A percentile compares a stretch with the other conserved stretches of the same genome.
These are phyloP conservation scores for Hyaloscypha finlandica DNA, from an alignment of 495 filamentous ascomycete genomes.

Conservation along the genomic window DNA sequence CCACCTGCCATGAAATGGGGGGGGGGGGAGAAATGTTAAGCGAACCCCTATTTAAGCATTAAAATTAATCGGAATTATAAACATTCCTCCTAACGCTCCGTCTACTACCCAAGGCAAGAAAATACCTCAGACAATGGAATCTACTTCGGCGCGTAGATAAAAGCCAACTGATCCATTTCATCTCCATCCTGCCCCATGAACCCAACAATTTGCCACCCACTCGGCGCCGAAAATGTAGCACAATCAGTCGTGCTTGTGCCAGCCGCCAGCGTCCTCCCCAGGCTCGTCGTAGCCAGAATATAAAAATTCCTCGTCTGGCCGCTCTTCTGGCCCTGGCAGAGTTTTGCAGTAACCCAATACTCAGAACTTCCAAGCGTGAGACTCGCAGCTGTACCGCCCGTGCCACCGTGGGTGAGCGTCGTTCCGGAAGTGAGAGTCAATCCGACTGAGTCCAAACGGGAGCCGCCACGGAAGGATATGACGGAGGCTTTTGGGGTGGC, in stretches of 20 bases:
- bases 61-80: too few relatives aligned
- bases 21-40: too few relatives aligned
- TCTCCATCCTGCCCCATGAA: conserved; percentile 58
- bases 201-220: conserved; percentile 59
- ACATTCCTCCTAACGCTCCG: too few relatives aligned
- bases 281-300: conserved; percentile 53
- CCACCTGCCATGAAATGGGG: too few relatives aligned
- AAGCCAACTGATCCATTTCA: conserved; percentile 60
- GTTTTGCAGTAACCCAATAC: conserved; percentile 48
- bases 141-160: conserved; percentile 51
- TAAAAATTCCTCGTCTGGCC: conserved; percentile 57
- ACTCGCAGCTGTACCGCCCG: conserved; percentile 46
- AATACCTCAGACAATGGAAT: too few relatives aligned
- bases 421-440: conserved; percentile 49
- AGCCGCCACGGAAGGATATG: conserved; percentile 51
- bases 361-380: conserved; percentile 50
- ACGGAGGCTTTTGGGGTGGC: conserved; percentile 37
- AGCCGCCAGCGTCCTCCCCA: conserved; percentile 48
- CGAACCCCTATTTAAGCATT: too few relatives aligned
- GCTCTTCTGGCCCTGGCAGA: conserved; percentile 55
- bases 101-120: too few relatives aligned
- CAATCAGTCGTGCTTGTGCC: conserved; percentile 54
- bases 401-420: conserved; percentile 54
- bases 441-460: conserved; percentile 52
- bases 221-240: conserved; percentile 47